A percentile compares a stretch with the other conserved stretches of the same genome.
These are phyloP conservation scores for Polymyxa betae DNA, from an alignment of 208 protist genomes.

Conservation along the genomic window DNA sequence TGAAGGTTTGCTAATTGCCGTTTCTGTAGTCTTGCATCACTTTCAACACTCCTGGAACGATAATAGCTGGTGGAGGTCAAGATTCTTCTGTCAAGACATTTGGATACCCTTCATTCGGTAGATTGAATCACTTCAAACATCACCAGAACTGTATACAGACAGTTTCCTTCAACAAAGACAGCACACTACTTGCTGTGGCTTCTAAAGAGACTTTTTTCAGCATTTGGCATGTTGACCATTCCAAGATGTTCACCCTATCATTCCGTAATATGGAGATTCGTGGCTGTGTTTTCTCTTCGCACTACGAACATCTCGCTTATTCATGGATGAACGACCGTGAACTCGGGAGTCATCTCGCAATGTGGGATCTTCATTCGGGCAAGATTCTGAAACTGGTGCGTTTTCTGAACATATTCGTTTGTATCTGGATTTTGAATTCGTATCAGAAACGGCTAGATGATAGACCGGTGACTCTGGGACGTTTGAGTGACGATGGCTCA, in stretches of 20 bases:
- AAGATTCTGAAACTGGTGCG: neutral
- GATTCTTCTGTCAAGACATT: neutral
- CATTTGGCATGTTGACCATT: neutral
- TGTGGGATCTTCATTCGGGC: conserved; percentile 25
- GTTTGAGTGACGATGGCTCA: conserved; percentile 25
- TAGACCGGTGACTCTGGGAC: neutral
- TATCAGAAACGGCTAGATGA: conserved; percentile 11
- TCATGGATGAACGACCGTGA: neutral
- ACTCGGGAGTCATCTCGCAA: neutral
- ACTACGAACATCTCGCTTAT: neutral
- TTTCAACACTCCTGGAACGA: neutral
- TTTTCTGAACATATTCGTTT: neutral
- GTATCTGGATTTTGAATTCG: neutral
- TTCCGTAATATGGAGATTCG: conserved; percentile 18
- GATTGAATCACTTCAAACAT: conserved; percentile 14
- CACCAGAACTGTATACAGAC: neutral
- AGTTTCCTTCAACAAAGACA: neutral
- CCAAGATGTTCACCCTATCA: conserved; percentile 22
- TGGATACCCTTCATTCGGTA: neutral
- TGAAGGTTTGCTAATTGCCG: neutral
- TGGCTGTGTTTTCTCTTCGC: neutral
- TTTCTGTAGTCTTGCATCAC: neutral
- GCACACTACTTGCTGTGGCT: neutral
- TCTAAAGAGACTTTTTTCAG: neutral
- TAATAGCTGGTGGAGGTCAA: neutral